A percentile compares a stretch with the other conserved stretches of the same genome.
Evolutionary conservation across 768 basidiomycete species (phyloP).

Genomic region (Termitomyces sp.): DNA sequence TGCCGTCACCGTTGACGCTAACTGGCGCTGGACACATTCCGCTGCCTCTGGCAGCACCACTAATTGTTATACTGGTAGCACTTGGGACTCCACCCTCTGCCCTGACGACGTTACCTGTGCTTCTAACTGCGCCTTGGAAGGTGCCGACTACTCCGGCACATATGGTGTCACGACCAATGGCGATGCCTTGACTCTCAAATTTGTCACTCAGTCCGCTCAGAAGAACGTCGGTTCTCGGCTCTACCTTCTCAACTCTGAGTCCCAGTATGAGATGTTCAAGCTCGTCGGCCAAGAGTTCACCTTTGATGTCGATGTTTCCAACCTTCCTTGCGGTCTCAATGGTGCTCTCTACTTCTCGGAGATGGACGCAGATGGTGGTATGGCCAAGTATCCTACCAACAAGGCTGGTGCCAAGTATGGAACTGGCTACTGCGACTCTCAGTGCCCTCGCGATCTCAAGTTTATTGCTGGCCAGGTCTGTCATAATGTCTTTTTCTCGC

Average conservation of each 20-base stretch:
- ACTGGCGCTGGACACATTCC: slow-evolving; percentile 53
- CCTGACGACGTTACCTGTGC: slow-evolving; percentile 45
- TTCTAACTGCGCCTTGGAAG: slow-evolving; percentile 32
- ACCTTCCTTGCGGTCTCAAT: slow-evolving; percentile 3
- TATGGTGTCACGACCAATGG: slow-evolving; percentile 44
- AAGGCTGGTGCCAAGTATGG: not conserved
- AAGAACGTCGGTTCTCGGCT: slow-evolving; percentile 32
- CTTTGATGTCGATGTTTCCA: slow-evolving; percentile 3
- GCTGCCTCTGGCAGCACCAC: slow-evolving; percentile 24
- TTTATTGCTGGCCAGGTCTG: not conserved
- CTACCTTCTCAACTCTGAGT: slow-evolving; percentile 7
- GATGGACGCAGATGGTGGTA: slow-evolving; percentile 4
- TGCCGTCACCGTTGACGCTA: slow-evolving; percentile 45
- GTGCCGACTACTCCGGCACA: slow-evolving; percentile 43
- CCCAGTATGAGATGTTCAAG: slow-evolving; percentile 9
- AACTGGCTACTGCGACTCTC: not conserved
- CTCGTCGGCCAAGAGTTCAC: slow-evolving; percentile 6
- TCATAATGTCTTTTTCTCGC: not conserved
- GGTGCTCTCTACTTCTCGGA: slow-evolving; percentile 4
- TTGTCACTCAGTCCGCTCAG: slow-evolving; percentile 33
- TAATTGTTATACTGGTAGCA: slow-evolving; percentile 53
- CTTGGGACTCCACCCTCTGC: slow-evolving; percentile 50
- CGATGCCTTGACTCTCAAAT: slow-evolving; percentile 42
- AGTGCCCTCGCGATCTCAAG: not conserved
- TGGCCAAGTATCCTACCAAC: not conserved